These are phyloP conservation scores for Cystobasidium tubakii DNA, from an alignment of 768 basidiomycete species.

Conservation along the genomic window DNA sequence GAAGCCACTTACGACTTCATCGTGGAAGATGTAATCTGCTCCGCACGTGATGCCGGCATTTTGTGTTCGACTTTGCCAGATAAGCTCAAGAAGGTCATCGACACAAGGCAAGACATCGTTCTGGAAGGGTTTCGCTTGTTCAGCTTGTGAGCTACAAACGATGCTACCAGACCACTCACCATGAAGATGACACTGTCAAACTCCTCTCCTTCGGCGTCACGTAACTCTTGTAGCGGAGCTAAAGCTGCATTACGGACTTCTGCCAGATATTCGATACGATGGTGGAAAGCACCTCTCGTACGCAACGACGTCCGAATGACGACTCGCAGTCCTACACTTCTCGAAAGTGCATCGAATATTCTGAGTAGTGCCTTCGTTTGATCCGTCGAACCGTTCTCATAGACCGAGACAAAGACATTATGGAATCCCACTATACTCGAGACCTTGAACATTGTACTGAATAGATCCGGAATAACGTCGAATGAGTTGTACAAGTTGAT, in stretches of 20 bases:
- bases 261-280: slow-evolving; percentile 99
- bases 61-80: slow-evolving; percentile 85
- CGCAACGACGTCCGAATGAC: slow-evolving; percentile 88
- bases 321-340: slow-evolving; percentile 82
- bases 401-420: slow-evolving; percentile 96
- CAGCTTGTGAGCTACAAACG: not conserved
- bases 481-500: slow-evolving; percentile 99
- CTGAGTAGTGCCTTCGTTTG: slow-evolving; percentile 94
- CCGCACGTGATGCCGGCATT: slow-evolving; percentile 98
- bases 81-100: slow-evolving; percentile 93
- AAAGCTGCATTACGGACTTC: slow-evolving; percentile 98
- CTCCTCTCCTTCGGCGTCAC: slow-evolving; percentile 84
- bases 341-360: slow-evolving; percentile 87
- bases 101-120: slow-evolving; percentile 98
- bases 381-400: slow-evolving; percentile 98
- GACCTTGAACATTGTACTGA: slow-evolving; percentile 90
- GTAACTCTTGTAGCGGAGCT: slow-evolving; percentile 85
- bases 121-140: not conserved
- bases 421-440: slow-evolving; percentile 88
- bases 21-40: slow-evolving; percentile 98
- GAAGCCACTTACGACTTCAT: slow-evolving; percentile 65
- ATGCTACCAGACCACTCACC: not conserved
- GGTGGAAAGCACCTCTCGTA: slow-evolving; percentile 91
- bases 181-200: slow-evolving; percentile 90
- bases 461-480: slow-evolving; percentile 94